Evolutionary conservation across 2,329 filamentous ascomycete species (phyloP).

Genomic region (Xylogone sp.): DNA sequence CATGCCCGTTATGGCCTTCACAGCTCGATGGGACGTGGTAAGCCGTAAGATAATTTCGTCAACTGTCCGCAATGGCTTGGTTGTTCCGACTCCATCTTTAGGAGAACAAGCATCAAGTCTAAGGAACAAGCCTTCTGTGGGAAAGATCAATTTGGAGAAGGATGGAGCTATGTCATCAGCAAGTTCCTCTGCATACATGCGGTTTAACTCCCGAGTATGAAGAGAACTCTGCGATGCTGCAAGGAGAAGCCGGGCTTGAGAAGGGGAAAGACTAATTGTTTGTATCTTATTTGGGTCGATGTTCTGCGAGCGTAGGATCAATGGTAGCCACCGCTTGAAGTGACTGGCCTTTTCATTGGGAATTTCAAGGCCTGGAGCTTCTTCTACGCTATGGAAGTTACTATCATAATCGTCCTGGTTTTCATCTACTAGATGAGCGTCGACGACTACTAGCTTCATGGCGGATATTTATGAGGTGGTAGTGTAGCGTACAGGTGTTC

Average conservation of each 20-base stretch:
- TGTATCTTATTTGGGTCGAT: slow-evolving; percentile 25
- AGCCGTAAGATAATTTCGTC: slow-evolving; percentile 33
- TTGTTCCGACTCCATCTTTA: slow-evolving; percentile 34
- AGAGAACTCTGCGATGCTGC: slow-evolving; percentile 28
- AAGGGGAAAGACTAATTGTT: slow-evolving; percentile 23
- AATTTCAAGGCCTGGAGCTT: slow-evolving; percentile 23
- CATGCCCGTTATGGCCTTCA: slow-evolving; percentile 28
- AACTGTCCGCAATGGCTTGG: slow-evolving; percentile 17
- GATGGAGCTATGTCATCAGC: slow-evolving; percentile 25
- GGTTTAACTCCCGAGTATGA: slow-evolving; percentile 25
- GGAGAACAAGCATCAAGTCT: slow-evolving; percentile 38
- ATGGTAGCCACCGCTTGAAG: slow-evolving; percentile 38
- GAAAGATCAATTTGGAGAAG: slow-evolving; percentile 23
- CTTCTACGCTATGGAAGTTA: slow-evolving; percentile 29
- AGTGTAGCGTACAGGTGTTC: too few species aligned
- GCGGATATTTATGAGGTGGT: slow-evolving; percentile 42
- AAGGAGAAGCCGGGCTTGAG: slow-evolving; percentile 29
- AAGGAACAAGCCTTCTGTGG: slow-evolving; percentile 37
- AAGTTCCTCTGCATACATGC: slow-evolving; percentile 30
- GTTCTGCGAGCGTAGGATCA: slow-evolving; percentile 33
- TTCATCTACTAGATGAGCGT: too few species aligned
- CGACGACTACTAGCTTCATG: slow-evolving; percentile 69
- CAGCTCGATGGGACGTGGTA: slow-evolving; percentile 34
- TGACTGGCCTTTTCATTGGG: slow-evolving; percentile 32
- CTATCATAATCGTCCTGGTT: slow-evolving; percentile 29